These are phyloP conservation scores for Jasminum sambac DNA, from an alignment of 257 asterid species.

Conservation along the genomic window DNA sequence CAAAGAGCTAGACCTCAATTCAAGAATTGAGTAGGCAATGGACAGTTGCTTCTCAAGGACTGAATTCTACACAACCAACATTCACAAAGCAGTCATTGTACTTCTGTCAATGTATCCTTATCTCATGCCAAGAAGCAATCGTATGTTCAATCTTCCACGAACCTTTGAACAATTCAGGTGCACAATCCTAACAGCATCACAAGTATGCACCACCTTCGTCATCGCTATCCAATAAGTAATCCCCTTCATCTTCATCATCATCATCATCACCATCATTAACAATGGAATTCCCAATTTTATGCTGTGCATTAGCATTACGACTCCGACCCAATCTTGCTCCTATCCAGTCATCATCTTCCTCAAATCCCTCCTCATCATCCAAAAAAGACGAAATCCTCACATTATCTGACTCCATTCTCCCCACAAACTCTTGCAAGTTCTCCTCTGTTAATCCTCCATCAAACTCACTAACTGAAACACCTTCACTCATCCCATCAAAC, in stretches of 20 bases:
- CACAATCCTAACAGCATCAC: conserved; percentile 14
- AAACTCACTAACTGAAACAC: conserved; percentile 61
- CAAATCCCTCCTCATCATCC: conserved; percentile 67
- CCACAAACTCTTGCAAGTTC: conserved; percentile 50
- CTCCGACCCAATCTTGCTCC: conserved; percentile 17
- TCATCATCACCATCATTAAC: conserved; percentile 42
- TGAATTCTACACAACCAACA: conserved; percentile 5
- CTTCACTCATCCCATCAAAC: conserved; percentile 30
- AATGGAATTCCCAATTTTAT: conserved; percentile 8
- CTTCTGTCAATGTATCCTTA: background rate
- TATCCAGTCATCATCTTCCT: conserved; percentile 39
- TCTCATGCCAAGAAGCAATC: background rate
- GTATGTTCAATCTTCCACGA: conserved; percentile 4
- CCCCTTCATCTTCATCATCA: conserved; percentile 45
- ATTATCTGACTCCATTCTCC: conserved; percentile 36
- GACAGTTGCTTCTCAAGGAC: background rate
- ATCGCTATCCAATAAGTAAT: conserved; percentile 48
- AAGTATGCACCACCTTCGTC: conserved; percentile 41
- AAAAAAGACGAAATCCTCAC: conserved; percentile 58
- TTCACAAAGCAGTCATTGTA: background rate
- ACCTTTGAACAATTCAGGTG: background rate
- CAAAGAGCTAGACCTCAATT: background rate
- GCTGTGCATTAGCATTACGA: conserved; percentile 8
- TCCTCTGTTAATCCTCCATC: conserved; percentile 45
- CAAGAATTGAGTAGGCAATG: background rate